These are phyloP conservation scores for Macrolepiota albuminosa DNA, from an alignment of 768 basidiomycete species.

Conservation along the genomic window DNA sequence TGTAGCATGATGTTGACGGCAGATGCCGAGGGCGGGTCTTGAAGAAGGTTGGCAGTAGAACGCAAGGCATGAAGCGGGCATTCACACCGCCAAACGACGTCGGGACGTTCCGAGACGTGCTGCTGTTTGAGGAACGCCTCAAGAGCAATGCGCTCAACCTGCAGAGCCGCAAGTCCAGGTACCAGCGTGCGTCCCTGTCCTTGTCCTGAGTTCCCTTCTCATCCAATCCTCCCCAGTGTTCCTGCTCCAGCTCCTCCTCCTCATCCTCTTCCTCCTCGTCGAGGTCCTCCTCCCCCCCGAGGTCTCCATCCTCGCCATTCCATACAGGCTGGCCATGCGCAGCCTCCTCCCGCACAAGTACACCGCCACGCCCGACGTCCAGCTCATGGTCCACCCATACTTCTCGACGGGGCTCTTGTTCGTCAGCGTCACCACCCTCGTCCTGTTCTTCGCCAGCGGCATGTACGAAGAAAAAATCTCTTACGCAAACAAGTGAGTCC, in stretches of 20 bases:
- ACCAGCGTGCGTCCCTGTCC: slow-evolving; percentile 54
- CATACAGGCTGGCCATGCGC: slow-evolving; percentile 49
- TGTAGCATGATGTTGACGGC: too few relatives aligned
- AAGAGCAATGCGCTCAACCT: slow-evolving; percentile 87
- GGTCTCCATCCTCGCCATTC: slow-evolving; percentile 60
- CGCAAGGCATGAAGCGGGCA: slow-evolving; percentile 15
- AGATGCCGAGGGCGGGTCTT: too few relatives aligned
- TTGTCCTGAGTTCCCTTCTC: not conserved
- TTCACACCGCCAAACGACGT: slow-evolving; percentile 63
- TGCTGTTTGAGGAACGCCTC: slow-evolving; percentile 94
- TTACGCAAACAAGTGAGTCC: slow-evolving; percentile 92
- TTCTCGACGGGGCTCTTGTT: slow-evolving; percentile 76
- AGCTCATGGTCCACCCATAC: slow-evolving; percentile 63
- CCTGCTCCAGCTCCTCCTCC: slow-evolving; percentile 59
- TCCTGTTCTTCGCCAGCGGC: slow-evolving; percentile 94
- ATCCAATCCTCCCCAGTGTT: slow-evolving; percentile 50
- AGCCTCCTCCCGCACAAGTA: slow-evolving; percentile 38
- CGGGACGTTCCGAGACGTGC: slow-evolving; percentile 80
- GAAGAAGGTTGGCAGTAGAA: too few relatives aligned
- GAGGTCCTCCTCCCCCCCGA: slow-evolving; percentile 68
- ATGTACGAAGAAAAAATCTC: slow-evolving; percentile 96
- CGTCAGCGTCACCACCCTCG: slow-evolving; percentile 84
- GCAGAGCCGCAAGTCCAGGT: slow-evolving; percentile 73
- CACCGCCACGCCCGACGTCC: slow-evolving; percentile 20
- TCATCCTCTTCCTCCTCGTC: slow-evolving; percentile 66